Conservation (phyloP, 306 rosid species). For the Lablab purpureus region DNA sequence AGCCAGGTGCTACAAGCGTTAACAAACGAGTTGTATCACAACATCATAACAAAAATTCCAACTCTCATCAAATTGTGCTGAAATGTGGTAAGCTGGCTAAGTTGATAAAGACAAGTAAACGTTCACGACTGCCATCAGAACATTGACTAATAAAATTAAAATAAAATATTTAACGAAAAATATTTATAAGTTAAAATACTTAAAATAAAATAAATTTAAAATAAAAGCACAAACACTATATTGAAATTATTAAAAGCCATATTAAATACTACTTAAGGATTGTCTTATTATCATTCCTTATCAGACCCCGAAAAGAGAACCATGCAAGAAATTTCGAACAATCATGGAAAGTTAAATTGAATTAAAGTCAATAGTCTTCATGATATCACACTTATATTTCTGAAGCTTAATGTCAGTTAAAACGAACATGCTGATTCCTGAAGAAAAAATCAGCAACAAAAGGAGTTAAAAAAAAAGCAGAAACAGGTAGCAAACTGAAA, state of each 20-base stretch:
- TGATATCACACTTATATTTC: neutral
- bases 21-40: neutral
- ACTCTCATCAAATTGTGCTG: neutral
- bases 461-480: neutral
- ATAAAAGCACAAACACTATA: neutral
- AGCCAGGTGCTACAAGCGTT: neutral
- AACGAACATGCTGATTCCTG: constrained; percentile 28
- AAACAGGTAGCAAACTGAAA: constrained; percentile 15
- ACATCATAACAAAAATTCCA: neutral
- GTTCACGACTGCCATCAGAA: neutral
- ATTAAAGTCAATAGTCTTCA: neutral
- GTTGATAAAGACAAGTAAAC: neutral
- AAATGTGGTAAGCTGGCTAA: neutral
- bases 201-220: no score
- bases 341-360: neutral
- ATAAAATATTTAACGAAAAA: neutral
- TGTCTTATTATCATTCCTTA: neutral
- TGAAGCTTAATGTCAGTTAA: neutral
- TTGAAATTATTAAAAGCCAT: neutral
- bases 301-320: neutral
- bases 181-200: no score
- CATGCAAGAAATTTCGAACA: constrained; percentile 33
- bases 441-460: neutral
- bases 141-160: neutral
- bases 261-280: neutral